Evolutionary conservation across 345 rosid genomes (phyloP).

Genomic region (Brassica napus): DNA sequence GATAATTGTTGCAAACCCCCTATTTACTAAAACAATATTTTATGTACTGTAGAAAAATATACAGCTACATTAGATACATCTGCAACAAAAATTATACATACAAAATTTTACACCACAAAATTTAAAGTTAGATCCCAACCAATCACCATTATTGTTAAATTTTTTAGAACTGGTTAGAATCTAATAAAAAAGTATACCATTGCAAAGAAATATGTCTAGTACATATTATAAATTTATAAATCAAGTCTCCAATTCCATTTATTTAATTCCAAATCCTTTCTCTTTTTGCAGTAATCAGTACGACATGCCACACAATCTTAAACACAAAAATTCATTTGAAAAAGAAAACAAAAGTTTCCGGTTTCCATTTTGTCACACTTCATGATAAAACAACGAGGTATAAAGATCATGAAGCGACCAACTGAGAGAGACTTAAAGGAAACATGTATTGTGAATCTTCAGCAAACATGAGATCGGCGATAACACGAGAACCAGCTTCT

Average conservation of each 20-base stretch:
- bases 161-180: not conserved
- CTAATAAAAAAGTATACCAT: not conserved
- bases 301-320: not conserved
- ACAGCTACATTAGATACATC: too few species aligned
- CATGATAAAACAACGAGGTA: not conserved
- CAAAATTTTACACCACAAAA: too few species aligned
- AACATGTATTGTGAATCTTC: constrained; percentile 45
- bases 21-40: too few species aligned
- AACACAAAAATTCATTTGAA: not conserved
- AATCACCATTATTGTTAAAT: too few species aligned
- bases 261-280: not conserved
- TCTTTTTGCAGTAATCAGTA: not conserved
- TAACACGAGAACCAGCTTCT: constrained; percentile 49
- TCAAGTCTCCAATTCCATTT: not conserved
- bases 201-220: not conserved
- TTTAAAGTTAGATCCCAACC: too few species aligned
- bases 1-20: too few species aligned
- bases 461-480: constrained; percentile 51
- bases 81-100: too few species aligned
- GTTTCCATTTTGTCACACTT: not conserved
- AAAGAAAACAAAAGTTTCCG: not conserved
- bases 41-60: too few species aligned
- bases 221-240: not conserved
- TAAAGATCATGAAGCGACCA: constrained; percentile 36
- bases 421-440: constrained; percentile 56